Base-by-base conservation (phyloP, 208 protist genomes). In the Crithidia fasciculata region DNA sequence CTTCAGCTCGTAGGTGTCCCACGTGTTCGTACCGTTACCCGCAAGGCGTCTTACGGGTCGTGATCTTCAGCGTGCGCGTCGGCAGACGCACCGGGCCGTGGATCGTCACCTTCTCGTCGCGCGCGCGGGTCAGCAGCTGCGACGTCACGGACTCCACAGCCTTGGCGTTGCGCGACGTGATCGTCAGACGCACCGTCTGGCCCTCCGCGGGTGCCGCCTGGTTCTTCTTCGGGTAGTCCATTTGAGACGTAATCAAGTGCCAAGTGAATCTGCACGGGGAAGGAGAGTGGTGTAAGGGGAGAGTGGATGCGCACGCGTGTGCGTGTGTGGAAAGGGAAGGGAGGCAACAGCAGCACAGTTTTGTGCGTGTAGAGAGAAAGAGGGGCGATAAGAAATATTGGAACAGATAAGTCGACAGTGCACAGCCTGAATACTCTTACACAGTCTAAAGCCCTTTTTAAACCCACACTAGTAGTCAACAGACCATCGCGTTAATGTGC, bases 21-120 rank as follows among this genome's bases (percentile, higher is more conserved):
- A 99, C 55, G 99, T 99, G 89, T 99, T 99, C 76, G 99, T 99
- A 97, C 99, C 99, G 88, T 99, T 98, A 98, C 99, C n/a, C 99
- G 95, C 98, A 99, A 77, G 99, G 98, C 60, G 98, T 99, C 90
- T 99, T 99, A 82, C 99, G 92, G 74, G 98, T 99, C 54, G 98
- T 99, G 78, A 99, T 97, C 74, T 91, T 93, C 76, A 99, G 96
- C 59, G 88, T 89, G 86, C 99, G 99, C 74, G 98, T 99, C 65
- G 99, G 99, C 62, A 99, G 93, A 80, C 99, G 98, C 77, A 99
- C 94, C 72, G 99, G 99, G 58, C 99, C 99, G 76, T 97, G 97
- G 74, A 99, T 95, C 79, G 86, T 90, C 67, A 99, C 86, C 65
- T 98, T 93, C 86, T 99, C 93, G 69, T 99, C 93, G 81, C 96